Base-by-base conservation (phyloP, 2,329 filamentous ascomycete genomes). In the Exophiala mesophila region DNA sequence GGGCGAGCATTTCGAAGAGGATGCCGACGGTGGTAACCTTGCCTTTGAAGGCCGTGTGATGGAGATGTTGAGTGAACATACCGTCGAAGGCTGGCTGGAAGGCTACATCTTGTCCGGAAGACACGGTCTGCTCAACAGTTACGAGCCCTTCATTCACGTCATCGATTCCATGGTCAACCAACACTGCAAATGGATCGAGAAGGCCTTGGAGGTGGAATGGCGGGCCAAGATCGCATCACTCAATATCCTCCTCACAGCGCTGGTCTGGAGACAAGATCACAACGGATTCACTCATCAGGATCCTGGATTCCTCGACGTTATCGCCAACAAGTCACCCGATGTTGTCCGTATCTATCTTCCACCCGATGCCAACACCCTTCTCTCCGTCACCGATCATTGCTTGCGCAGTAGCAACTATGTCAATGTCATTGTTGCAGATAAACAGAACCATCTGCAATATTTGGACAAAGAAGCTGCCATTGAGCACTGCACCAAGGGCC, bases 151-250 rank as follows among this genome's bases (percentile, higher is more conserved):
- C 59, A 85, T 88, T 45, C 83, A 88, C 58, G 78, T 89, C 56
- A 87, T 89, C 55, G 83, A 88, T 63, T 86, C 82, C 1, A 89
- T 89, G 84, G 84, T 89, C 47, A 88, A 87, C 61, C 84, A 87
- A 67, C 84, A 89, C 66, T 87, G 83, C 70, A 89, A 89, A 63
- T 88, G 84, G 84, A 75, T 88, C 37, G 84, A 89, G 62, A 89
- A 88, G 67, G 85, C 80, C 52, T 69, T 80, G n/a, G 84, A 88
- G 58, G 80, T 88, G 15, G 78, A 84, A 56, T 89, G 85, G 85
- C 78, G 85, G 38, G 76, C 72, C 55, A 82, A 82, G 61, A 69
- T 88, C 8, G 75, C 83, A 6, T 88, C 83, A 0, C 76, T 89
- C 55, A 89, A 89, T 66, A 88, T 88, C 53, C 74, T 89, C 10